Evolutionary conservation across 257 asterid species (phyloP).

Genomic region (Salvia hispanica): DNA sequence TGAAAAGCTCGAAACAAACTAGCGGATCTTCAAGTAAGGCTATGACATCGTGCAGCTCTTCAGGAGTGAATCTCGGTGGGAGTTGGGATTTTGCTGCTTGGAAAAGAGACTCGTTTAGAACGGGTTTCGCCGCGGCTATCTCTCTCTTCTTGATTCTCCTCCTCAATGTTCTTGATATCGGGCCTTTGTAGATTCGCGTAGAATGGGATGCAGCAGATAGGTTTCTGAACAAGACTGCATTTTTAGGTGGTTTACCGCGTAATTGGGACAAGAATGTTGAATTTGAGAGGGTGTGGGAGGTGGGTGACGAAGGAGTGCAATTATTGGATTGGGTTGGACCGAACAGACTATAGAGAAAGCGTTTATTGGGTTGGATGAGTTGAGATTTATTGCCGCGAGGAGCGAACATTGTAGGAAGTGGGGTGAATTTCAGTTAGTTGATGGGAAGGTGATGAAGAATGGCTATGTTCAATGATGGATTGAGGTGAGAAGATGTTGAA

Average conservation of each 20-base stretch:
- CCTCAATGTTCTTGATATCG: conserved; percentile 73
- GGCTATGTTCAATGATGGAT: not conserved
- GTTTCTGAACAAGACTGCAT: conserved; percentile 14
- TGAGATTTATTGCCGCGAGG: conserved; percentile 36
- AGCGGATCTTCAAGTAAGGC: conserved; percentile 59
- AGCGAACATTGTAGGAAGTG: conserved; percentile 40
- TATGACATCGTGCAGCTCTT: conserved; percentile 72
- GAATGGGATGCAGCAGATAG: conserved; percentile 43
- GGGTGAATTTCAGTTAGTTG: conserved; percentile 8
- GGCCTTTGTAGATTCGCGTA: conserved; percentile 57
- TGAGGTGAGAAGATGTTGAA: not conserved
- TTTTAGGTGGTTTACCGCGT: conserved; percentile 11
- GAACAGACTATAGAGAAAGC: conserved; percentile 13
- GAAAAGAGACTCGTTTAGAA: conserved; percentile 57
- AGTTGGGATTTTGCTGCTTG: conserved; percentile 52
- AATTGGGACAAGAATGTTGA: conserved; percentile 24
- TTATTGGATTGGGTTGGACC: conserved; percentile 8
- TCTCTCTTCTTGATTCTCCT: conserved; percentile 71
- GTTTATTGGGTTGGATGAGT: conserved; percentile 21
- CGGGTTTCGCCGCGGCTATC: conserved; percentile 67
- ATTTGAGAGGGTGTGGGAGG: conserved; percentile 25
- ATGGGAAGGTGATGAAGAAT: not conserved
- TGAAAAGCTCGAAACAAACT: conserved; percentile 82
- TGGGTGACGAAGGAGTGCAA: conserved; percentile 19
- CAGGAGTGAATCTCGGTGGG: conserved; percentile 76